Conservation (phyloP, 2,329 filamentous ascomycete species). For the Fusarium falciforme region DNA sequence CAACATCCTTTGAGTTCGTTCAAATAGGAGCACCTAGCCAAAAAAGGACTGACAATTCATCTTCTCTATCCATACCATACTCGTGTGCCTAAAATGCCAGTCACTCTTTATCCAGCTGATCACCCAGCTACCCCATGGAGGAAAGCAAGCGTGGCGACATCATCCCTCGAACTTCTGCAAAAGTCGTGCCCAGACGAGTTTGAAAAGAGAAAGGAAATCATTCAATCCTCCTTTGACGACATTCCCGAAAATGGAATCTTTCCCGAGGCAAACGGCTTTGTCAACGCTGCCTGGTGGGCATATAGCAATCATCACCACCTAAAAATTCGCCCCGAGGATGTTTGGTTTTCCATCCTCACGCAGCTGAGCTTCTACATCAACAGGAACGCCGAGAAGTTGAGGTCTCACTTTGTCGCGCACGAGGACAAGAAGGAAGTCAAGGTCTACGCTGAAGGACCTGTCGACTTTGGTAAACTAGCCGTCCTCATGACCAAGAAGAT, state of each 20-base stretch:
- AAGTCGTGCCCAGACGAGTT: neutral
- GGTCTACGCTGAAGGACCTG: neutral
- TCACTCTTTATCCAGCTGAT: neutral
- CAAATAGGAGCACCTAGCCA: neutral
- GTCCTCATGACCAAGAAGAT: neutral
- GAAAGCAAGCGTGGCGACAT: neutral
- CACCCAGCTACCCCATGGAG: neutral
- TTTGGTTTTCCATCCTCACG: constrained; percentile 63
- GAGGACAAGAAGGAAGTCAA: constrained; percentile 5
- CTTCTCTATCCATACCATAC: neutral
- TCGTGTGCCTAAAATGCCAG: neutral
- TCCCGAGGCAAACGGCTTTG: constrained; percentile 50
- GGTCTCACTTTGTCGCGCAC: constrained; percentile 30
- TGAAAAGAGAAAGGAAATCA: neutral
- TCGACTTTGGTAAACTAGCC: neutral
- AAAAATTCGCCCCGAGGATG: constrained; percentile 61
- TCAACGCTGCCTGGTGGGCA: constrained; percentile 51
- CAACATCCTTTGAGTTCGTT: neutral
- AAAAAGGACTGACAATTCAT: neutral
- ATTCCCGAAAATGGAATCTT: neutral
- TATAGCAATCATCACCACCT: constrained; percentile 60
- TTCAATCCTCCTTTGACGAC: neutral
- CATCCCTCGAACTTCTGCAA: neutral
- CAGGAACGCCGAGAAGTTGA: constrained; percentile 57
- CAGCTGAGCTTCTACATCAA: constrained; percentile 62